phyloP scores from a whole-genome alignment of 352 stramenopile genomes.

The Nothophytophthora sp. region DNA sequence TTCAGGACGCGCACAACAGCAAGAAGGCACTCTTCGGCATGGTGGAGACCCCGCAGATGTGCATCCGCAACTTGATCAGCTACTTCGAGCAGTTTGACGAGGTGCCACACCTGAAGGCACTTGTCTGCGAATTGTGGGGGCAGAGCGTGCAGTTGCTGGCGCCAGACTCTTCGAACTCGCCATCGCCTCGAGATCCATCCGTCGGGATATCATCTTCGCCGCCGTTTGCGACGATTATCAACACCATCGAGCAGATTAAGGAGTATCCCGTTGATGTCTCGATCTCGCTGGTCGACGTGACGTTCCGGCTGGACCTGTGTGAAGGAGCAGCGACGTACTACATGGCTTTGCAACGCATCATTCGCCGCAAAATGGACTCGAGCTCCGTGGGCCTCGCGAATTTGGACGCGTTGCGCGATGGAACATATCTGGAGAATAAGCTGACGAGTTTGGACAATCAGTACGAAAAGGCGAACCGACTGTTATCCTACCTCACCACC shows the following conservation, averaged over 20 bases:
- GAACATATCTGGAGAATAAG: constrained; percentile 59
- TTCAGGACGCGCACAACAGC: constrained; percentile 45
- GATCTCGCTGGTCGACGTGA: constrained; percentile 65
- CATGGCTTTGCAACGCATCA: constrained; percentile 56
- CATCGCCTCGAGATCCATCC: constrained; percentile 8
- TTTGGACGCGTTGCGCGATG: constrained; percentile 55
- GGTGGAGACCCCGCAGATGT: constrained; percentile 41
- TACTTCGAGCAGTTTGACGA: constrained; percentile 68
- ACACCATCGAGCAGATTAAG: constrained; percentile 59
- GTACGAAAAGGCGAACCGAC: constrained; percentile 55
- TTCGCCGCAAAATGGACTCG: constrained; percentile 71
- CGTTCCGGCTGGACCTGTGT: constrained; percentile 63
- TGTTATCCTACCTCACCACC: constrained; percentile 53
- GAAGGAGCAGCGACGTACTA: constrained; percentile 59
- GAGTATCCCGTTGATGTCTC: constrained; percentile 73
- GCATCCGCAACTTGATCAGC: constrained; percentile 62
- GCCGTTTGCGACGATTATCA: constrained; percentile 34
- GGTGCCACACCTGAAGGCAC: constrained; percentile 40
- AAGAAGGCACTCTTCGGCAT: constrained; percentile 57
- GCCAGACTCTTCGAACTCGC: constrained; percentile 21
- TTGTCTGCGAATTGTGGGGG: constrained; percentile 57
- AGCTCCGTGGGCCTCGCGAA: constrained; percentile 54
- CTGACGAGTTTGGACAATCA: constrained; percentile 48
- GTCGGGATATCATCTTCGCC: neutral
- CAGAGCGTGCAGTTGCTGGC: constrained; percentile 50